Conservation (phyloP, 305 asterid genomes). For the Rubia tinctorum region DNA sequence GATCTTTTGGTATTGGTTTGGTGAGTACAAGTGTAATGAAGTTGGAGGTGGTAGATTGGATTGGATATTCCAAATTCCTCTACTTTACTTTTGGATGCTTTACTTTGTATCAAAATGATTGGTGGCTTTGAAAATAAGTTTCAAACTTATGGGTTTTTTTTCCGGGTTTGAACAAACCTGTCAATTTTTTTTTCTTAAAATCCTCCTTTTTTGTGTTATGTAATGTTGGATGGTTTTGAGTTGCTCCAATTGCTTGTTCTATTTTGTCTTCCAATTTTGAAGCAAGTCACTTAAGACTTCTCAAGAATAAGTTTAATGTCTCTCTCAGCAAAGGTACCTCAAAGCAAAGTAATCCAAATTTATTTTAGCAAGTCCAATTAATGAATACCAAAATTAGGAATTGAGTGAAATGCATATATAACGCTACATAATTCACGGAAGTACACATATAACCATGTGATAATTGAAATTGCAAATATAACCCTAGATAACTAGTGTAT, state of each 20-base stretch:
- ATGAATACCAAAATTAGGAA: too few relatives aligned
- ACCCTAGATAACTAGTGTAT: too few relatives aligned
- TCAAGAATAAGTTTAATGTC: background rate
- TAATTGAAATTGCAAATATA: too few relatives aligned
- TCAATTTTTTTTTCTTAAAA: slow-evolving; percentile 13
- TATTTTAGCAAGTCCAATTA: background rate
- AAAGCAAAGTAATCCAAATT: background rate
- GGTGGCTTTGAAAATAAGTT: slow-evolving; percentile 4
- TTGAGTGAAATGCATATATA: too few relatives aligned
- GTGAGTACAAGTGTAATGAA: slow-evolving; percentile 11
- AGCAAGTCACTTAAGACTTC: slow-evolving; percentile 8
- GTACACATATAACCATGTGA: too few relatives aligned
- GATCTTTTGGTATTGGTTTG: slow-evolving; percentile 12
- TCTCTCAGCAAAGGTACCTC: background rate
- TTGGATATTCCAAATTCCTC: slow-evolving; percentile 32
- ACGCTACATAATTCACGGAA: too few relatives aligned
- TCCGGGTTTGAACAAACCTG: slow-evolving; percentile 28
- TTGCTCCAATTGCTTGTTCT: slow-evolving; percentile 2
- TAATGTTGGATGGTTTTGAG: slow-evolving; percentile 7
- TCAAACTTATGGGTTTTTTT: background rate
- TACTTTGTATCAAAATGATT: slow-evolving; percentile 16
- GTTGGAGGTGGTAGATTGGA: slow-evolving; percentile 33
- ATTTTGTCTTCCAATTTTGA: slow-evolving; percentile 14
- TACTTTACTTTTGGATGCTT: slow-evolving; percentile 37
- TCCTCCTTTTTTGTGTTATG: slow-evolving; percentile 26